A percentile compares a stretch with the other conserved stretches of the same genome.
Conservation (phyloP, 1,284 basidiomycete genomes). For the Austroboletus olivaceoglutinosus region DNA sequence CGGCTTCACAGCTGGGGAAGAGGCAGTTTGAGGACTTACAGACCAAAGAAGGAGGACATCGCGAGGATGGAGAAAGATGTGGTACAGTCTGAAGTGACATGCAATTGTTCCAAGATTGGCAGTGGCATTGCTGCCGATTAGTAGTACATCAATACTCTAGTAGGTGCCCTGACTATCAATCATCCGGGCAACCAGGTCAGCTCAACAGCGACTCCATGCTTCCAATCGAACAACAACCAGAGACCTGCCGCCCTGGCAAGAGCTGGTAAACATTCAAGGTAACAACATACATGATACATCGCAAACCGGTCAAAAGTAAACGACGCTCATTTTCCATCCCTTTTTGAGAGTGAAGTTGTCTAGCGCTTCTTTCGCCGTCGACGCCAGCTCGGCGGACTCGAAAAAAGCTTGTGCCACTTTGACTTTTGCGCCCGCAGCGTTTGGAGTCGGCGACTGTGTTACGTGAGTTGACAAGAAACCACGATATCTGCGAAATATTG, state of each 20-base stretch:
- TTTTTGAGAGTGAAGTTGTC: constrained; percentile 80
- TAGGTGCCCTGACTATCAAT: too few relatives aligned
- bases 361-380: constrained; percentile 73
- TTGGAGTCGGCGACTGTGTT: constrained; percentile 61
- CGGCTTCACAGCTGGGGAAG: constrained; percentile 5
- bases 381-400: constrained; percentile 69
- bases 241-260: too few relatives aligned
- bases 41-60: constrained; percentile 84
- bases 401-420: constrained; percentile 78
- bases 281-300: constrained; percentile 9
- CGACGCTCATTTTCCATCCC: constrained; percentile 77
- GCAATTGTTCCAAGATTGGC: constrained; percentile 16
- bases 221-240: neutral
- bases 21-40: constrained; percentile 49
- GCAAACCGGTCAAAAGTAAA: constrained; percentile 52
- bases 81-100: constrained; percentile 4
- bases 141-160: too few relatives aligned
- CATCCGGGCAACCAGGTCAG: neutral
- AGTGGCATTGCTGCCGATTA: neutral
- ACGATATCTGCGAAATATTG: constrained; percentile 53
- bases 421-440: constrained; percentile 55
- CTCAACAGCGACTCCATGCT: neutral
- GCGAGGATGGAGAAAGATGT: constrained; percentile 10
- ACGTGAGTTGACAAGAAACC: constrained; percentile 74
- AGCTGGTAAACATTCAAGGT: neutral